Evolutionary conservation across 345 rosid species (phyloP).

Genomic region (Gossypium anomalum): DNA sequence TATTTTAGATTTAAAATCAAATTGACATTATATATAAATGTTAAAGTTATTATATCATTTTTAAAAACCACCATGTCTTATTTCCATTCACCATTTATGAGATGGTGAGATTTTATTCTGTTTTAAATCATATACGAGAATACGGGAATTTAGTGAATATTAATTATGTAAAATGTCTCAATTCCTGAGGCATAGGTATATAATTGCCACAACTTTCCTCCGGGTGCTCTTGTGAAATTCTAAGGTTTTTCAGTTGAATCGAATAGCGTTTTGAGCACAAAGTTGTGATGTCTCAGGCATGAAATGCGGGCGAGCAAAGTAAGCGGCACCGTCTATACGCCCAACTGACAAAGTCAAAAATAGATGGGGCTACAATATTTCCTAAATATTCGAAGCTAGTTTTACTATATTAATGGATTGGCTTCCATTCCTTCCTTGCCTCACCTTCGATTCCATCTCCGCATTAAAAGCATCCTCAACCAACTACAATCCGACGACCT

Average conservation of each 20-base stretch:
- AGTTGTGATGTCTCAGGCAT: not conserved
- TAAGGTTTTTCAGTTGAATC: not conserved
- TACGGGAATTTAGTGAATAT: too few species aligned
- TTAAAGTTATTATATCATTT: too few species aligned
- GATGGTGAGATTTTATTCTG: too few species aligned
- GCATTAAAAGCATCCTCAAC: not conserved
- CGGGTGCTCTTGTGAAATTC: not conserved
- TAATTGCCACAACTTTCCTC: not conserved
- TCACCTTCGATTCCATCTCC: slow-evolving; percentile 3
- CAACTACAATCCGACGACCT: not conserved
- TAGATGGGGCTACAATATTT: not conserved
- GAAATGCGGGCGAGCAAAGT: not conserved
- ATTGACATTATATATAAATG: too few species aligned
- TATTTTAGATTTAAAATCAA: too few species aligned
- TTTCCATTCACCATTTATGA: too few species aligned
- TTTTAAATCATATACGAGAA: too few species aligned
- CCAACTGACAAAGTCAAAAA: slow-evolving; percentile 13
- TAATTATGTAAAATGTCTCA: too few species aligned
- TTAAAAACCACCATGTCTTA: too few species aligned
- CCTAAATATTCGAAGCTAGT: slow-evolving; percentile 13
- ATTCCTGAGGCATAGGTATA: too few species aligned
- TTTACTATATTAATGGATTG: slow-evolving; percentile 13
- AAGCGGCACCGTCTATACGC: not conserved
- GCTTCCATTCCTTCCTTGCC: not conserved
- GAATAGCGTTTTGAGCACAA: not conserved